Percentiles rank a stretch among this genome's conserved stretches.
These are phyloP conservation scores for Alopecurus myosuroides DNA, from an alignment of 176 grass and related monocot species.

Conservation along the genomic window DNA sequence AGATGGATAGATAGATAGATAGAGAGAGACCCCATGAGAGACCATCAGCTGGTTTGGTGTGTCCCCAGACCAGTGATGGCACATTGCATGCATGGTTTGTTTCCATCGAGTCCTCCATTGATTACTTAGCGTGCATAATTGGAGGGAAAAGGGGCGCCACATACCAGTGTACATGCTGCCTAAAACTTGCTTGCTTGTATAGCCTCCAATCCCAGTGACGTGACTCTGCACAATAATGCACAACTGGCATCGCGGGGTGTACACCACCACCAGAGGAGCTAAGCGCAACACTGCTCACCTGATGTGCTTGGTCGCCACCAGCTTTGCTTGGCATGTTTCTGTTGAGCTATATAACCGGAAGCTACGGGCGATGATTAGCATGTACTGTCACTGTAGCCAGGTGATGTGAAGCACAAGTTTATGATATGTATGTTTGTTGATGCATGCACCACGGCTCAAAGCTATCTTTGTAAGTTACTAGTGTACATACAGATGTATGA, in stretches of 20 bases:
- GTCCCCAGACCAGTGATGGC: background rate
- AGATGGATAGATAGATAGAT: no score
- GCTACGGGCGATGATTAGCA: background rate
- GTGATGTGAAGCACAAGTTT: background rate
- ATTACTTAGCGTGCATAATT: slow-evolving; percentile 28
- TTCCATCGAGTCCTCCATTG: slow-evolving; percentile 15
- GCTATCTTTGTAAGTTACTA: no score
- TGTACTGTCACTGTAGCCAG: background rate
- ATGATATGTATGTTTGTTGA: background rate
- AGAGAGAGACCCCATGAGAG: slow-evolving; percentile 18
- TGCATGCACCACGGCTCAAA: background rate
- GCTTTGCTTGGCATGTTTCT: slow-evolving; percentile 21
- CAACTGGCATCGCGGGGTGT: slow-evolving; percentile 29
- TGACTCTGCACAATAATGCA: slow-evolving; percentile 25
- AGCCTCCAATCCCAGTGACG: background rate
- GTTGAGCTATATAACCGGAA: background rate
- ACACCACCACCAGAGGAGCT: slow-evolving; percentile 17
- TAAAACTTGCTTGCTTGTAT: slow-evolving; percentile 9
- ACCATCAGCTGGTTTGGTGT: slow-evolving; percentile 5
- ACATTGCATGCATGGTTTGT: background rate
- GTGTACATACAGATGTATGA: no score
- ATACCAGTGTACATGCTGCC: slow-evolving; percentile 31
- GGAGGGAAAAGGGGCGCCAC: background rate
- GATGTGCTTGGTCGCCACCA: slow-evolving; percentile 28
- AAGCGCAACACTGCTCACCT: slow-evolving; percentile 23